Evolutionary conservation across 495 filamentous ascomycete genomes (phyloP).

Genomic region (Podospora comata): DNA sequence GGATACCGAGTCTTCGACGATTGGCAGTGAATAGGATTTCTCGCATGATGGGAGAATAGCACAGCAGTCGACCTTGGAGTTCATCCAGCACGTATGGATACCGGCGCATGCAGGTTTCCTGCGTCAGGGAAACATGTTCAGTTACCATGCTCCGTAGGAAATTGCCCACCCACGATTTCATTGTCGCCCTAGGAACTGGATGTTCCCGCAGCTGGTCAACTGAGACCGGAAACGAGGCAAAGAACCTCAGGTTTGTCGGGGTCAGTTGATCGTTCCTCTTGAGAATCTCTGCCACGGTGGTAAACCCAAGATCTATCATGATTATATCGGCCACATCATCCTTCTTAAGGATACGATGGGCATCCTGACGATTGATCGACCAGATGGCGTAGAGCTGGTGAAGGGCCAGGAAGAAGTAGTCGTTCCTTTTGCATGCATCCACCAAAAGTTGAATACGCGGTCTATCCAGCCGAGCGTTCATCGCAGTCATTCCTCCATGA

Average conservation of each 20-base stretch:
- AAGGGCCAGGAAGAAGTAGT: constrained; percentile 61
- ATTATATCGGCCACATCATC: not conserved
- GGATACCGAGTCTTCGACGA: constrained; percentile 37
- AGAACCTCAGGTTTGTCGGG: constrained; percentile 46
- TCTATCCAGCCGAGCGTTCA: constrained; percentile 36
- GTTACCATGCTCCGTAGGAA: constrained; percentile 37
- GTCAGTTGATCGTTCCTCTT: constrained; percentile 40
- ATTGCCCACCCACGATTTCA: constrained; percentile 23
- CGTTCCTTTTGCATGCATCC: constrained; percentile 54
- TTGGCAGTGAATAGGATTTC: constrained; percentile 58
- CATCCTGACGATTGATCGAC: constrained; percentile 24
- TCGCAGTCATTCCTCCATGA: constrained; percentile 15
- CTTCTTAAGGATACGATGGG: constrained; percentile 12
- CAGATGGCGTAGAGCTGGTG: constrained; percentile 67
- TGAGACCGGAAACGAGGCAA: constrained; percentile 49
- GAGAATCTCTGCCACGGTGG: constrained; percentile 37
- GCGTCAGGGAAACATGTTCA: constrained; percentile 19
- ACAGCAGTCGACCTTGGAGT: constrained; percentile 45
- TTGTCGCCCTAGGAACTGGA: not conserved
- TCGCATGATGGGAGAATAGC: constrained; percentile 57
- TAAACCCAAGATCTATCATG: constrained; percentile 37
- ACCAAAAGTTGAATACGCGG: constrained; percentile 55
- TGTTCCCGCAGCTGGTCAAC: constrained; percentile 27
- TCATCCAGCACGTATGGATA: constrained; percentile 64
- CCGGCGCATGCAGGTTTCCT: constrained; percentile 6